Base-by-base conservation (phyloP, 495 filamentous ascomycete genomes). In the Xylaria grammica region DNA sequence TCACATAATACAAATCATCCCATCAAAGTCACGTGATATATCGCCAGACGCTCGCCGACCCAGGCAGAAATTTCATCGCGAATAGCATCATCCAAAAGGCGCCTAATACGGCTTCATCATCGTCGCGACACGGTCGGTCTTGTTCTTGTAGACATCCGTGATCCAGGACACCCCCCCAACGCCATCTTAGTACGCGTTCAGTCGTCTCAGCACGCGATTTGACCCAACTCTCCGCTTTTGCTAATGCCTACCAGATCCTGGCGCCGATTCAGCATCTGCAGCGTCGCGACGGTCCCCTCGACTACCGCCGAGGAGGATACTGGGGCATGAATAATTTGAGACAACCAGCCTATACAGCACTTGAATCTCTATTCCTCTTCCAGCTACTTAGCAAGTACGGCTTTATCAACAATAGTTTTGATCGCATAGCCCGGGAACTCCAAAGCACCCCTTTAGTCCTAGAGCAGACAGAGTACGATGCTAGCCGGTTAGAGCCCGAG, bases 321-420 rank as follows among this genome's bases (percentile, higher is more conserved):
- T 71, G 79, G 78, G 83, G 82, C 76, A 85, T 85, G 82, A 85
- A 79, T 79, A 74, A 78, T 70, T 67, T 76, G 54, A 64, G 52
- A 51, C 75, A 86, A 74, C 83, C 84, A 67, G 77, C 84, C 66
- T 94, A 93, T 77, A 94, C 93, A 65, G 89, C 90, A 57, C 90
- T 97, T 79, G 94, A 97, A 83, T 88, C 86, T 36, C 84, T 97
- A 20, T 85, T 97, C 60, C 86, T 99, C 65, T 95, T 97, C 78
- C 93, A 96, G 76, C 89, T 90, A 10, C 86, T 99, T 50, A 67
- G 67, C 29, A 72, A 84, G 42, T 83, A 88, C 73, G 90, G 91
- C 69, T 78, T 85, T 61, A 82, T 87, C 49, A 80, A 85, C 19
- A 68, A 85, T 48, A 86, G 84, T 58, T 97, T 97, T 74, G 77